These are phyloP conservation scores for Picochlorum sp. DNA, from an alignment of 139 green algal species.

Conservation along the genomic window DNA sequence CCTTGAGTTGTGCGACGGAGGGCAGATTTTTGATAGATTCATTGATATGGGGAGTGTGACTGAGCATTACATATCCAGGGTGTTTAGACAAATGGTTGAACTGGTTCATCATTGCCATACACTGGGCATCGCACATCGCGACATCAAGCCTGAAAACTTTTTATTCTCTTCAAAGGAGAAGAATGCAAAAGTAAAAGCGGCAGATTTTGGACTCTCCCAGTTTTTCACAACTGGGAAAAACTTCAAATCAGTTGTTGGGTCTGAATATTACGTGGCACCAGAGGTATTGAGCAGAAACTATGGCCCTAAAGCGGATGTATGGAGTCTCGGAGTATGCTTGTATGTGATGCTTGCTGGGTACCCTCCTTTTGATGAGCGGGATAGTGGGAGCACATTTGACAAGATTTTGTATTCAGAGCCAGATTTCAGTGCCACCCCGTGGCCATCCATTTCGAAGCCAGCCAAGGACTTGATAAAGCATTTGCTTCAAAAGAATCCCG, in stretches of 20 bases:
- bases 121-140: constrained; percentile 35
- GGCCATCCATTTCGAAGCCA: constrained; percentile 22
- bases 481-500: constrained; percentile 33
- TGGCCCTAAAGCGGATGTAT: constrained; percentile 60
- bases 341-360: constrained; percentile 85
- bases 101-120: constrained; percentile 33
- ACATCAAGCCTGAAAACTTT: constrained; percentile 82
- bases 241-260: constrained; percentile 23
- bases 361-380: constrained; percentile 82
- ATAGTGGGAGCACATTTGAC: constrained; percentile 57
- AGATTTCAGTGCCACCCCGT: constrained; percentile 34
- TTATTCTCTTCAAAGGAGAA: constrained; percentile 34
- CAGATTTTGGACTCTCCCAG: constrained; percentile 74
- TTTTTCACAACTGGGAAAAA: constrained; percentile 48
- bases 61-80: constrained; percentile 21
- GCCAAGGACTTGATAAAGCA: constrained; percentile 36
- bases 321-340: constrained; percentile 80
- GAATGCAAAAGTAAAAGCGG: constrained; percentile 41
- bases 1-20: constrained; percentile 40
- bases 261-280: constrained; percentile 68
- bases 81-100: constrained; percentile 29
- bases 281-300: constrained; percentile 66
- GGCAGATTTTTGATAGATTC: constrained; percentile 38
- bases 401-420: constrained; percentile 43
- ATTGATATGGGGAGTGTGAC: constrained; percentile 12